Evolutionary conservation across 768 basidiomycete genomes (phyloP), one percentile per base, ranked within the genome.

Genomic region (Suillus occidentalis): DNA sequence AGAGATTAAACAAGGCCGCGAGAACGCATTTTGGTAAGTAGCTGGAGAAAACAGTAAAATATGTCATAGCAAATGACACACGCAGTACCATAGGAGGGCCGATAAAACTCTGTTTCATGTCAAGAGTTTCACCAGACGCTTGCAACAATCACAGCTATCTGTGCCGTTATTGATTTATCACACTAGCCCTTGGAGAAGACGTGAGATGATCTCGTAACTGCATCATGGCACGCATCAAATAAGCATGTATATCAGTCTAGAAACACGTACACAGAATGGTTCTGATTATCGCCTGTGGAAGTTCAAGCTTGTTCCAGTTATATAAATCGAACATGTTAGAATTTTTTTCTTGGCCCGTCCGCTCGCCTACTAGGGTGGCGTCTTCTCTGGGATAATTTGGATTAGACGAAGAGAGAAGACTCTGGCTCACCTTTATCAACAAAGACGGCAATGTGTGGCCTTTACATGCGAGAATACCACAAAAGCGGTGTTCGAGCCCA

Each of bases 341-440:
- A 18, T 14, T 13, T 49, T 22, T 49, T 45, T 52, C 50, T 52
- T 43, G 92, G 92, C 68, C 79, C 94, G 31, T 84, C 87, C 34
- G 73, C 75, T 7, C 79, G 16, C 82, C 86, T 76, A 81, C 86
- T 47, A 82, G 34, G 34, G 34, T 36, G 34, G 34, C 83, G 90
- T 37, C 66, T 78, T 95, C 25, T 50, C 25, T 50, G 49, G 22
- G 94, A 95, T 75, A 86, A 92, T 72, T 84, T 88, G 7, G 86
- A 85, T 60, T 93, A 95, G 73, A 77, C 94, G 22, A 25, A 50
- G 45, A 22, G 2, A 45, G n/a, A n/a, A n/a, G 43, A 6, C 43
- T 20, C 20, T 95, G 93, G 92, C 89, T 87, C 13, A 83, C 84
- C 0, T 95, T 94, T 73, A 82, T 95, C 64, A 94, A 95, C 68